Percentiles rank a stretch among this genome's conserved stretches.
Evolutionary conservation across 257 asterid species (phyloP).

Genomic region (Solanum clarkiae): DNA sequence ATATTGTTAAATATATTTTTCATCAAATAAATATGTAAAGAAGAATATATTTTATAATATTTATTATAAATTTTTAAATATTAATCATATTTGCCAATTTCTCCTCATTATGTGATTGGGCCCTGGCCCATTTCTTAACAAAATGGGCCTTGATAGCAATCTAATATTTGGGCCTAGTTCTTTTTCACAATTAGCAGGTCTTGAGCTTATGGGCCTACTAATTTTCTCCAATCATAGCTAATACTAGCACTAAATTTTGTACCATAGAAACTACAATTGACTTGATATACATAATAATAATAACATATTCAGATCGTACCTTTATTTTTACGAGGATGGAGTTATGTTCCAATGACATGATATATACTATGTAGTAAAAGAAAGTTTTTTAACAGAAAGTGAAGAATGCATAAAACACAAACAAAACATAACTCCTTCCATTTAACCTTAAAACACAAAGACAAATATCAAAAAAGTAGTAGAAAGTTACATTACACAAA

Average conservation of each 20-base stretch:
- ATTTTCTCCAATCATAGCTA: not conserved
- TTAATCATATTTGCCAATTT: not conserved
- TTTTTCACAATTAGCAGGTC: not conserved
- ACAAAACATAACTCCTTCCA: not conserved
- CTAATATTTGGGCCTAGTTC: not conserved
- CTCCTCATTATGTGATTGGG: not conserved
- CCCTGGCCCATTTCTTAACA: not conserved
- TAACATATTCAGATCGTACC: not conserved
- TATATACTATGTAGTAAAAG: not conserved
- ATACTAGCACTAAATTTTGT: not conserved
- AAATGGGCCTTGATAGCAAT: not conserved
- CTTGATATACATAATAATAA: not conserved
- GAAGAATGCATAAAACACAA: not conserved
- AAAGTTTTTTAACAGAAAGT: not conserved
- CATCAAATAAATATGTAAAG: too few relatives aligned
- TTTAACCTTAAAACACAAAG: not conserved
- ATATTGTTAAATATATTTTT: too few relatives aligned
- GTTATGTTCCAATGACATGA: not conserved
- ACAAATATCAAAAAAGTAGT: not conserved
- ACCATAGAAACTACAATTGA: not conserved
- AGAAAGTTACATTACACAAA: not conserved
- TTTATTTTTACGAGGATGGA: not conserved
- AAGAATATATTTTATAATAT: too few relatives aligned
- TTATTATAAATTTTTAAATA: too few relatives aligned
- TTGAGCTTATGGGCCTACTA: not conserved